Percentiles rank a stretch among this genome's conserved stretches.
These are phyloP conservation scores for Acacia confusa DNA, from an alignment of 306 rosid species.

Conservation along the genomic window DNA sequence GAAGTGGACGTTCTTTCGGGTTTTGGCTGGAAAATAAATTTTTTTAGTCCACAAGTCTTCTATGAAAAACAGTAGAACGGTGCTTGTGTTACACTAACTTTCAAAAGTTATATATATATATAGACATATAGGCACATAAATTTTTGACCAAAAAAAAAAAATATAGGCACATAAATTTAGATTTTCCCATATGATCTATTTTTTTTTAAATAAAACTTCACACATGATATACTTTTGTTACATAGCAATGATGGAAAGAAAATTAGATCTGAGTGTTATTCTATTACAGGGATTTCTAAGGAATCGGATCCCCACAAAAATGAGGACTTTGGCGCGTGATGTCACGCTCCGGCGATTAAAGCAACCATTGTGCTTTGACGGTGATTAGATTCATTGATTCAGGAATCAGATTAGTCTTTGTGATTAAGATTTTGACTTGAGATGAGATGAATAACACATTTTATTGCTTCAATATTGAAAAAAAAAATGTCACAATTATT, in stretches of 20 bases:
- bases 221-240: background rate
- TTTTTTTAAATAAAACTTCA: background rate
- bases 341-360: background rate
- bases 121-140: background rate
- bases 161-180: background rate
- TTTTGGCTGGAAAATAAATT: background rate
- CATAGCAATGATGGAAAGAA: background rate
- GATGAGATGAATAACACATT: background rate
- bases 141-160: too few species aligned
- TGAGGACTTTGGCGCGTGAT: background rate
- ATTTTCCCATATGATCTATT: background rate
- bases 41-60: background rate
- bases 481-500: background rate
- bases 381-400: background rate
- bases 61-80: background rate
- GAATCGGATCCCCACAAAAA: background rate
- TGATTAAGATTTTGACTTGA: background rate
- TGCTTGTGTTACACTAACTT: background rate
- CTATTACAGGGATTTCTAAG: background rate
- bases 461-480: background rate
- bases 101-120: background rate
- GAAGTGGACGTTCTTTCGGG: slow-evolving; percentile 29
- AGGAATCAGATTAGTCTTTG: background rate
- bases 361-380: background rate
- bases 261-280: background rate